Conservation (phyloP, 1,284 basidiomycete species). For the Austroboletus novae-zelandiae region DNA sequence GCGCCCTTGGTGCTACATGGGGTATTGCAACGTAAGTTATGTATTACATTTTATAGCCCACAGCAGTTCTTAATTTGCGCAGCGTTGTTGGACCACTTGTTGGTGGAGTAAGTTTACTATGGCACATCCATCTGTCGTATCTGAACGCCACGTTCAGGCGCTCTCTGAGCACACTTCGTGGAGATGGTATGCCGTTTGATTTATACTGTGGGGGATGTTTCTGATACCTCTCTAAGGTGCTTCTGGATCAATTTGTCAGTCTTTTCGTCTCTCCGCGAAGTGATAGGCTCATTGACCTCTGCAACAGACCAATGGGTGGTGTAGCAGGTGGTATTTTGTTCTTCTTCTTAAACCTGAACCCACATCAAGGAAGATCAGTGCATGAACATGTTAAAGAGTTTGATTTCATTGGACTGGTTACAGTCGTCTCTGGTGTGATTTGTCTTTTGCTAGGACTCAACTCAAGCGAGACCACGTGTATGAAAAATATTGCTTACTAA, state of each 20-base stretch:
- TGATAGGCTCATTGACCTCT: background rate
- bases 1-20: slow-evolving; percentile 44
- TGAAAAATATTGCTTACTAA: background rate
- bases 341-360: slow-evolving; percentile 35
- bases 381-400: slow-evolving; percentile 38
- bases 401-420: slow-evolving; percentile 46
- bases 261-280: slow-evolving; percentile 13
- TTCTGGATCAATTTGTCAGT: slow-evolving; percentile 9
- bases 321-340: slow-evolving; percentile 38
- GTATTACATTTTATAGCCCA: background rate
- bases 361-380: slow-evolving; percentile 31
- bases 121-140: background rate
- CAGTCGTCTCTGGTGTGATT: slow-evolving; percentile 46
- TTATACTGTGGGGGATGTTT: slow-evolving; percentile 29
- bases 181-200: slow-evolving; percentile 31
- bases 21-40: slow-evolving; percentile 40
- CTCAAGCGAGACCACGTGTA: slow-evolving; percentile 29
- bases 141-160: slow-evolving; percentile 30
- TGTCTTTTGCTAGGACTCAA: slow-evolving; percentile 45
- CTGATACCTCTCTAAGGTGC: slow-evolving; percentile 7
- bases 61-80: background rate
- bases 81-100: slow-evolving; percentile 47
- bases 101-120: slow-evolving; percentile 27
- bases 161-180: slow-evolving; percentile 40
- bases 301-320: slow-evolving; percentile 39